Conservation (phyloP, 441 rosid species). For the Arabidopsis hybrid region DNA sequence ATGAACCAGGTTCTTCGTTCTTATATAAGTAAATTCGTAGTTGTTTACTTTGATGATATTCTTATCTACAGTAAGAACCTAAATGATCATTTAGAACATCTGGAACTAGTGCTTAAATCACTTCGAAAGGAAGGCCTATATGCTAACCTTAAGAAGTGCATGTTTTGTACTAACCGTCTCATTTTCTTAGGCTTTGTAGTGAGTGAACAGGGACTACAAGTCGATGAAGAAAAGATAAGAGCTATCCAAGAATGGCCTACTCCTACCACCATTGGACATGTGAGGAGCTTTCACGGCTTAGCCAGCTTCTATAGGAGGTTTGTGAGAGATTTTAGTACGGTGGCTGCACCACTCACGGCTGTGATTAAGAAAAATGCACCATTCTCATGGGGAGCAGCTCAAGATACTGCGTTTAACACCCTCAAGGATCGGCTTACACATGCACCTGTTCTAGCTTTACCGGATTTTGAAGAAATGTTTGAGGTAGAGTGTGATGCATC, state of each 20-base stretch:
- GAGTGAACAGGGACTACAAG: no score
- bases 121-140: no score
- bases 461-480: not conserved
- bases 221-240: not conserved
- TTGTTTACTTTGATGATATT: no score
- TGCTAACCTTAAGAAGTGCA: no score
- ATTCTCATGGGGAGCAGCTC: not conserved
- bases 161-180: no score
- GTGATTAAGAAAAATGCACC: not conserved
- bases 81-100: no score
- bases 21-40: no score
- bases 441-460: not conserved
- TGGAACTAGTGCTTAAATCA: no score
- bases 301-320: not conserved
- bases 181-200: no score
- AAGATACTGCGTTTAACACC: not conserved
- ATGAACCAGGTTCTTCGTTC: no score
- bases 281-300: not conserved
- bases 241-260: not conserved
- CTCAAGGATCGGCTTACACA: not conserved
- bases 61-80: no score
- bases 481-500: not conserved
- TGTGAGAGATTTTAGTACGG: not conserved
- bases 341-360: not conserved
- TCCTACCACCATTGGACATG: not conserved